A percentile compares a stretch with the other conserved stretches of the same genome.
Conservation (phyloP, 2,329 filamentous ascomycete genomes). For the Nemania diffusa region DNA sequence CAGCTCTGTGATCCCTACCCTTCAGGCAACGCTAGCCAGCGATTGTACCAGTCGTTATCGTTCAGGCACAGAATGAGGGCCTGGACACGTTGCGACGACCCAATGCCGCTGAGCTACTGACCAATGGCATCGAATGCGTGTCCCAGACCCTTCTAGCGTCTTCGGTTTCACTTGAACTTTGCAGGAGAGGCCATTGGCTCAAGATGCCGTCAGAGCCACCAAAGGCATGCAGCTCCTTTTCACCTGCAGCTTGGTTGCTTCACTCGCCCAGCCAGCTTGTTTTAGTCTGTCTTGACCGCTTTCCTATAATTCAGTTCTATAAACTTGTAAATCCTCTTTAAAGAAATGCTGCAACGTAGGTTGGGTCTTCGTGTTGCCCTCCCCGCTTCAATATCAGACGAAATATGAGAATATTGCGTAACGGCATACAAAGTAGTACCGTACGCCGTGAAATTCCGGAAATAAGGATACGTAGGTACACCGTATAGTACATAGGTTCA, state of each 20-base stretch:
- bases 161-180: slow-evolving; percentile 53
- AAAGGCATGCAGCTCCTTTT: slow-evolving; percentile 53
- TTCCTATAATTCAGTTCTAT: slow-evolving; percentile 35
- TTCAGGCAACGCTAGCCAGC: slow-evolving; percentile 28
- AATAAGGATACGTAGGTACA: slow-evolving; percentile 1
- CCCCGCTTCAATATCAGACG: background rate
- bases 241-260: slow-evolving; percentile 48
- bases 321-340: slow-evolving; percentile 31
- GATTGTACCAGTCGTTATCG: slow-evolving; percentile 16
- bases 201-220: slow-evolving; percentile 38
- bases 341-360: slow-evolving; percentile 5
- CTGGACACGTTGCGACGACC: slow-evolving; percentile 47
- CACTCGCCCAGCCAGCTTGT: slow-evolving; percentile 18
- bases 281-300: slow-evolving; percentile 26
- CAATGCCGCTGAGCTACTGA: slow-evolving; percentile 22
- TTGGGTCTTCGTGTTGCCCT: slow-evolving; percentile 19
- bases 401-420: background rate
- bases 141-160: slow-evolving; percentile 51
- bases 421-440: background rate
- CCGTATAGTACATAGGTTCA: background rate
- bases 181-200: slow-evolving; percentile 44
- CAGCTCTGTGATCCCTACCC: slow-evolving; percentile 8
- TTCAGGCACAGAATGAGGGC: slow-evolving; percentile 38
- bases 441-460: background rate
- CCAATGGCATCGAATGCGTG: slow-evolving; percentile 38